Evolutionary conservation across 1,284 basidiomycete genomes (phyloP), one percentile per base, ranked within the genome.

Genomic region (Irpex sp.): DNA sequence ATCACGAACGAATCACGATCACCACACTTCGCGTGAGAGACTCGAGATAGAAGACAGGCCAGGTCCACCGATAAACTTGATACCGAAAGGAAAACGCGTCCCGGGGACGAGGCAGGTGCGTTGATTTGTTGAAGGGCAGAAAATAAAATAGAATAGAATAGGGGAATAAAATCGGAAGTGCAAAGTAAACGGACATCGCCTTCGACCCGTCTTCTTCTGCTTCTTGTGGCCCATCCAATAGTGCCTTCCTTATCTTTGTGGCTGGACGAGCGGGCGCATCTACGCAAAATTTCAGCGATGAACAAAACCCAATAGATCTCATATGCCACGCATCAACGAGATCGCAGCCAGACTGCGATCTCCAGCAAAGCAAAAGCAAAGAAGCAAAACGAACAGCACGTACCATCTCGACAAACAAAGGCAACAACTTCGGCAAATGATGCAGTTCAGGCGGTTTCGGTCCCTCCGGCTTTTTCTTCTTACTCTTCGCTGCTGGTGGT

Each of bases 321-420:
- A 13, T 5, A 46, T 15, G 43, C 43, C 2, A 6, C n/a, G 17
- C 43, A 33, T 33, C 5, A 33, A 0, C 31, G 0, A 5, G 5
- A 33, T 33, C 31, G 6, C 5, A 6, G 31, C 4, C 31, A 33
- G 6, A 33, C 31, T 33, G 31, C 31, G 31, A 33, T 6, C 5
- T 33, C 31, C 6, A 31, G 5, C 31, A 31, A 31, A 31, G 31
- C 31, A 31, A 1, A 46, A 46, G 7, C 61, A 62, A 39, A 50
- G 56, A 26, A 54, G 26, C 43, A 11, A 43, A 55, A 54, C 31
- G 55, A 8, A 21, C 15, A 39, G 4, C 35, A 73, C 88, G 74
- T 67, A 96, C 94, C 81, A 96, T 87, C 77, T 97, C 95, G 55
- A 91, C 84, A 73, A 97, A 97, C 33, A 98, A 70, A 1, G 95